Evolutionary conservation across 805 yeast genomes (phyloP), one percentile per base, ranked within the genome.

Genomic region (Candida loeiensis): DNA sequence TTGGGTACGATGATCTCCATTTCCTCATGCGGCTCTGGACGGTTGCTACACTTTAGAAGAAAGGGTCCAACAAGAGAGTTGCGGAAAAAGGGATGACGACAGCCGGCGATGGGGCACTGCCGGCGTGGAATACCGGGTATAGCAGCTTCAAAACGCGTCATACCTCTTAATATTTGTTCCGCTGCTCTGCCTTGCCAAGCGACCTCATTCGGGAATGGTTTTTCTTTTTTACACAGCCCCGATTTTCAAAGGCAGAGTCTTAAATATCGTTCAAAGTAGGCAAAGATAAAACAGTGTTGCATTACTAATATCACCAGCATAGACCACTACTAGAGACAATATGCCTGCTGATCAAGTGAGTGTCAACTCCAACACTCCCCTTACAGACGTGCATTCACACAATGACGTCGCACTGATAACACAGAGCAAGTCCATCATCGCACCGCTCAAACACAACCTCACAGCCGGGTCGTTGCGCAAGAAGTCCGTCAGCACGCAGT

Each of bases 341-440:
- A 26, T 13, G 6, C 7, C 7, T n/a, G 13, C 15, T 9, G 36
- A 34, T 18, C 18, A 34, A 4, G 19, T 11, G 20, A 34, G 36
- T 13, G 50, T 44, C 37, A 48, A 46, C 39, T 46, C 50, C 4
- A 38, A 42, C 16, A 44, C 45, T 7, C 51, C 51, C 4, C 34
- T 47, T 9, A 40, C 33, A 6, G 33, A 30, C 6, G 33, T 30
- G 21, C 7, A 30, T 17, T 30, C 33, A 14, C 32, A 25, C 15
- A 36, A 25, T n/a, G 26, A 16, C 13, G 31, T 26, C 4, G 16
- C 40, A 19, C 36, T 19, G n/a, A 25, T 29, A 16, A 20, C 29
- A 11, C 17, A 30, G 6, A 30, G 15, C 16, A 30, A 16, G 33
- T 9, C 21, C 6, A 20, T 19, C 17, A 13, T 27, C 28, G 20